Base-by-base conservation (phyloP, 805 yeast species). In the Danielozyma ontarioensis region DNA sequence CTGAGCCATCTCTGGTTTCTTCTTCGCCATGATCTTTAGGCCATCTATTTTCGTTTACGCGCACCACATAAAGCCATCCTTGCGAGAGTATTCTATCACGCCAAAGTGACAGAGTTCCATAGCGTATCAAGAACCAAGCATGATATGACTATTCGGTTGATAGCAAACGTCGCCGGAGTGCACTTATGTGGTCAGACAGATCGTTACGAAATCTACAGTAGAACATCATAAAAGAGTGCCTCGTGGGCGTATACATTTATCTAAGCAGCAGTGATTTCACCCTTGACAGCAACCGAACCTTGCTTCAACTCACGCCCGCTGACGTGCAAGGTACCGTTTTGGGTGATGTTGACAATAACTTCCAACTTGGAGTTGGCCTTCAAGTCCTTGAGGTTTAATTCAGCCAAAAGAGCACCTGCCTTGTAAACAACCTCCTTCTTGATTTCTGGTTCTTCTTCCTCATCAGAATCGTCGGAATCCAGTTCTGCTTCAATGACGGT, bases 371-470 rank as follows among this genome's bases (percentile, higher is more conserved):
- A 60, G 45, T 78, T 79, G 33, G 74, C 72, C 51, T 75, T 70
- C 49, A 78, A 80, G 48, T 78, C 86, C 58, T 80, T 76, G 41
- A 89, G 68, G 32, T 81, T 82, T 46, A 88, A 68, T 55, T 84
- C 85, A 44, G 88, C 95, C 50, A 93, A 72, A 50, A 77, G 73
- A 33, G 76, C 72, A 44, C 87, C 86, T 42, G 88, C 76, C 53
- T 74, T 74, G 69, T 78, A 79, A 29, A 78, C 79, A 44, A 82
- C 82, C 66, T 78, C 84, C 63, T 78, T 81, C 44, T 77, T 66
- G 55, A 86, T 72, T 62, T 89, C 96, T 45, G 96, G 96, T 68
- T 89, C 97, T 45, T 85, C 95, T 50, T 87, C 96, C 10, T 66
- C 62, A 32, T 56, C 64, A 13, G 53, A 59, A 27, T 65, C 73